Base-by-base conservation (phyloP, 495 filamentous ascomycete species). In the Cercophora newfieldiana region DNA sequence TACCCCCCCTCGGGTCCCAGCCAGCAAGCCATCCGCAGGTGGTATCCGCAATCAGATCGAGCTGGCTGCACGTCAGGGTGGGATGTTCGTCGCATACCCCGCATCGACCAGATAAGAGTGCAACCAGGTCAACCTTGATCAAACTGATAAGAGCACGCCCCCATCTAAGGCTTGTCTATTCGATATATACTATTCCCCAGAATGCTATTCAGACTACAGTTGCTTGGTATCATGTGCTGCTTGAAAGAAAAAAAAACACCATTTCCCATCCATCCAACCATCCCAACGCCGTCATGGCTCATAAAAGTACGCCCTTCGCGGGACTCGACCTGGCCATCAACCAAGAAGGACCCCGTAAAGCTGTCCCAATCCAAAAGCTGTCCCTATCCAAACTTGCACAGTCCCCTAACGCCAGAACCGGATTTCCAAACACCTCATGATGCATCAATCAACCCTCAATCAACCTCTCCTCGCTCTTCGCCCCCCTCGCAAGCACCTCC, bases 401-500 rank as follows among this genome's bases (percentile, higher is more conserved):
- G 4, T 8, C n/a, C 25, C 44, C 25, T n/a, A 22, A 61, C 24
- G 6, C 29, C 19, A 59, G 18, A 57, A 14, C 26, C 56, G 3
- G 24, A n/a, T n/a, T 30, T 7, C 30, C 57, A 22, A 53, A 53
- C n/a, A 26, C n/a, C 21, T 31, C 50, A 31, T 64, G 54, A 68
- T 65, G 66, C 56, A 10, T 72, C 72, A 65, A 74, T 72, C 66
- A 74, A 28, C 68, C 54, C 57, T 72, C 72, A 65, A 74, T 72
- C 66, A 74, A 28, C 68, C 54, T 60, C 59, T 68, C 66, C 29
- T 68, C 50, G 1, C 53, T 59, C 59, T 72, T 74, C 18, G 37
- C 3, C 21, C 76, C 78, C 55, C 81, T 78, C 7, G 80, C 80
- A 55, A 89, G 66, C 30, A 82, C 82, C 68, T 79, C 80, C 64